Evolutionary conservation across 2,329 filamentous ascomycete genomes (phyloP).

Genomic region (Ophiosphaerella narmari): DNA sequence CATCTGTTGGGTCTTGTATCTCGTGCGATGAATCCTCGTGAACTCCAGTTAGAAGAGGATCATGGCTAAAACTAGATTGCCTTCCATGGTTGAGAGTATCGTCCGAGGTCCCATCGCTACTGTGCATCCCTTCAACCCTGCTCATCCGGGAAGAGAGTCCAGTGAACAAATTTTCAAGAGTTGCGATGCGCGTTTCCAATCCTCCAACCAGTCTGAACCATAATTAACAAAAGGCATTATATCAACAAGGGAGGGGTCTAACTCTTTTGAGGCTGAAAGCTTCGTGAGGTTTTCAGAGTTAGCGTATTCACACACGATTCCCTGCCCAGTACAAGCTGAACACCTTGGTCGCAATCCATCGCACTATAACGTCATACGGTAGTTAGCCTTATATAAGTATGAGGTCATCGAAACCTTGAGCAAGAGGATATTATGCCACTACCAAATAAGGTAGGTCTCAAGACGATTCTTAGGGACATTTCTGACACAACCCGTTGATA

Average conservation of each 20-base stretch:
- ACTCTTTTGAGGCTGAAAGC: conserved; percentile 50
- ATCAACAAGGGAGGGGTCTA: neutral
- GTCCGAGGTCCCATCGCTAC: no score
- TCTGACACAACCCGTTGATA: neutral
- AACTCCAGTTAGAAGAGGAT: neutral
- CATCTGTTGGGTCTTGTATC: conserved; percentile 39
- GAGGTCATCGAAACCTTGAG: no score
- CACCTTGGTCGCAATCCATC: conserved; percentile 52
- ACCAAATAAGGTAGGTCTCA: no score
- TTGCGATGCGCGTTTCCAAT: conserved; percentile 6
- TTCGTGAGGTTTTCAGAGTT: conserved; percentile 44
- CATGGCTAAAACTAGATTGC: no score
- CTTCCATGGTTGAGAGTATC: no score
- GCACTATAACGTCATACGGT: conserved; percentile 35
- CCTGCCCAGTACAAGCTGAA: conserved; percentile 48
- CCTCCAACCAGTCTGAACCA: conserved; percentile 3
- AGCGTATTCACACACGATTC: conserved; percentile 52
- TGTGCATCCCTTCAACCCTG: conserved; percentile 2
- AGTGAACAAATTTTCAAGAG: conserved; percentile 4
- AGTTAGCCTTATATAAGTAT: neutral
- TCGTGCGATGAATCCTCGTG: conserved; percentile 10
- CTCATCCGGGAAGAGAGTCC: conserved; percentile 3
- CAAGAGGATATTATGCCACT: no score
- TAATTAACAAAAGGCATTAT: neutral
- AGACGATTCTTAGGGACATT: no score